These are phyloP conservation scores for Mycotypha africana DNA, from an alignment of 371 early-diverging fungal species.

Conservation along the genomic window DNA sequence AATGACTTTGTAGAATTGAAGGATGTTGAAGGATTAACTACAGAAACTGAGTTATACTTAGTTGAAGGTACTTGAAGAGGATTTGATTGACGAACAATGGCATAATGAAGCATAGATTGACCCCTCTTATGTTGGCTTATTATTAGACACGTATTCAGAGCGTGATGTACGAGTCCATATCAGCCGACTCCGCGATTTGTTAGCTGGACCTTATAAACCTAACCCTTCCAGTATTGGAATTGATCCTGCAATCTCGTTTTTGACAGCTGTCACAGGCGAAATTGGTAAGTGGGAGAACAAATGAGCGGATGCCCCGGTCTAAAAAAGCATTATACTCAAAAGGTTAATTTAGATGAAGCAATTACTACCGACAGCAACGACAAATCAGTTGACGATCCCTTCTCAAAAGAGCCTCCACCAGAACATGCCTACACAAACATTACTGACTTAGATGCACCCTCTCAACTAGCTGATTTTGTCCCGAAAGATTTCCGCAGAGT, in stretches of 20 bases:
- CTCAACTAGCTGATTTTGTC: conserved; percentile 52
- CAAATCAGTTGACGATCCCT: conserved; percentile 36
- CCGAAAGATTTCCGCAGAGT: conserved; percentile 48
- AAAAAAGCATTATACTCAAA: too few species aligned
- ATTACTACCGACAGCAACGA: conserved; percentile 31
- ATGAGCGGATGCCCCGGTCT: too few species aligned
- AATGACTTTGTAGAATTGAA: conserved; percentile 72
- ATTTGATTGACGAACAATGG: conserved; percentile 25
- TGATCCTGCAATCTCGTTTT: conserved; percentile 65
- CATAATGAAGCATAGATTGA: too few species aligned
- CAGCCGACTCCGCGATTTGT: conserved; percentile 78
- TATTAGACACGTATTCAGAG: conserved; percentile 75
- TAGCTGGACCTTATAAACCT: conserved; percentile 72
- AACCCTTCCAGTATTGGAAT: conserved; percentile 67
- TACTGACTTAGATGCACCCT: conserved; percentile 42
- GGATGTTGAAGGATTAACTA: conserved; percentile 70
- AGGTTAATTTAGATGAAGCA: conserved; percentile 46
- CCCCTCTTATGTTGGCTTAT: neutral
- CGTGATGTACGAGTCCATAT: conserved; percentile 89
- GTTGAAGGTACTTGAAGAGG: conserved; percentile 54
- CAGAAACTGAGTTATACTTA: conserved; percentile 61
- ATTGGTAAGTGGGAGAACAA: conserved; percentile 58
- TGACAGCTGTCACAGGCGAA: conserved; percentile 62
- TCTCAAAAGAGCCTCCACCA: conserved; percentile 37
- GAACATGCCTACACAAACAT: conserved; percentile 56